These are phyloP conservation scores for Thermothelomyces thermophilus DNA, from an alignment of 2,329 filamentous ascomycete species.

Conservation along the genomic window DNA sequence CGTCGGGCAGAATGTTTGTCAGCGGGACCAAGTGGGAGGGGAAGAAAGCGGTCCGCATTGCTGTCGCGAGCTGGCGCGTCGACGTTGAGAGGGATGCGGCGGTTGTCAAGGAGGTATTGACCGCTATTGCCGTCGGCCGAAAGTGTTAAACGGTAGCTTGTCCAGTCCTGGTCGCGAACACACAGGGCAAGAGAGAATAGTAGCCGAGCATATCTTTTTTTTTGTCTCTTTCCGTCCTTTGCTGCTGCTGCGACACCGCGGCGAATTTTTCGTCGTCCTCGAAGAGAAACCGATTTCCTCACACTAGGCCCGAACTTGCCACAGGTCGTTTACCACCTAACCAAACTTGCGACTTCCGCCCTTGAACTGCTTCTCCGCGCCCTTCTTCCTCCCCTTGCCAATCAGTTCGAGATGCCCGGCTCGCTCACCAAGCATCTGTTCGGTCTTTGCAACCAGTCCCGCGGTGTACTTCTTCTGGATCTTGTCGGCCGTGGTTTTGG, in stretches of 20 bases:
- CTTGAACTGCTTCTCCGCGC: conserved; percentile 28
- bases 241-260: no score
- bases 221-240: no score
- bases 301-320: not conserved
- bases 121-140: conserved; percentile 12
- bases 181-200: no score
- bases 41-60: conserved; percentile 68
- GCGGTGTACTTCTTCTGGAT: conserved; percentile 48
- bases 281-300: no score
- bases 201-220: no score
- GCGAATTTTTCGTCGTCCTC: no score
- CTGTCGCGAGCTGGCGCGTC: conserved; percentile 79
- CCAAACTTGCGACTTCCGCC: conserved; percentile 52
- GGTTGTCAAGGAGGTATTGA: conserved; percentile 53
- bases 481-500: conserved; percentile 43
- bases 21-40: conserved; percentile 76
- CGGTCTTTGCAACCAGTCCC: conserved; percentile 48
- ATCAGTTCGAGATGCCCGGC: conserved; percentile 55
- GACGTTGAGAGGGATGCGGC: conserved; percentile 60
- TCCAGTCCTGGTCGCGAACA: not conserved
- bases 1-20: conserved; percentile 68
- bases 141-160: not conserved
- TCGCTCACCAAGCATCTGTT: conserved; percentile 52
- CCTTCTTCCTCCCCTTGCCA: conserved; percentile 47
- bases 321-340: conserved; percentile 28